phyloP scores from a whole-genome alignment of 352 stramenopile species.

The Pythium diclinum region DNA sequence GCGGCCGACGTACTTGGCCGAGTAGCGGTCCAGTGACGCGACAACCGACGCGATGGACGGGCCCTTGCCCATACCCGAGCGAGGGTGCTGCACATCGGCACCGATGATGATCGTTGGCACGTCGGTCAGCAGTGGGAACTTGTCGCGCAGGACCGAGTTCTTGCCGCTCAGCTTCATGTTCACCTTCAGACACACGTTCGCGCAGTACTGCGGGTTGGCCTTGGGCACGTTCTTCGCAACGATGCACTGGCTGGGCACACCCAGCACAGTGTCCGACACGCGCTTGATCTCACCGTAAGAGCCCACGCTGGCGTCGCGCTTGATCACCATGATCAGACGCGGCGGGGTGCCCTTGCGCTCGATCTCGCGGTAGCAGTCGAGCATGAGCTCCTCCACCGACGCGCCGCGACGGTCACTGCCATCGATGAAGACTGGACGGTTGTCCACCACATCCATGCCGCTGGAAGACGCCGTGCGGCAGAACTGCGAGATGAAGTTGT shows the following conservation, averaged over 20 bases:
- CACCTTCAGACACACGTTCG: slow-evolving; percentile 43
- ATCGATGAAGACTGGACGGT: slow-evolving; percentile 41
- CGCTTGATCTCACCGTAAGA: slow-evolving; percentile 42
- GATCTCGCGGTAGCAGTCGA: slow-evolving; percentile 48
- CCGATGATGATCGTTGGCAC: slow-evolving; percentile 48
- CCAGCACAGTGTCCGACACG: slow-evolving; percentile 38
- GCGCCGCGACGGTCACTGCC: slow-evolving; percentile 32
- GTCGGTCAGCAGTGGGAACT: slow-evolving; percentile 29
- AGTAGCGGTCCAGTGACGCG: slow-evolving; percentile 51
- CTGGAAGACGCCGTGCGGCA: slow-evolving; percentile 35
- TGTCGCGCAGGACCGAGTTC: slow-evolving; percentile 33
- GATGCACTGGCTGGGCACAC: slow-evolving; percentile 47
- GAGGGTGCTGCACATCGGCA: slow-evolving; percentile 51
- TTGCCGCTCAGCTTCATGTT: slow-evolving; percentile 46
- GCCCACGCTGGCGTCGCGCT: slow-evolving; percentile 20
- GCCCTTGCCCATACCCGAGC: slow-evolving; percentile 35
- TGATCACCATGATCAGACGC: slow-evolving; percentile 38
- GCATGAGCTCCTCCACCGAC: slow-evolving; percentile 61
- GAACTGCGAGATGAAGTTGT: slow-evolving; percentile 45
- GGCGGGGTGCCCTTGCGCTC: slow-evolving; percentile 24
- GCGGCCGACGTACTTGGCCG: slow-evolving; percentile 34
- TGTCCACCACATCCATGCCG: slow-evolving; percentile 40
- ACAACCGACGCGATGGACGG: slow-evolving; percentile 53
- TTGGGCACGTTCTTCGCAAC: slow-evolving; percentile 34
- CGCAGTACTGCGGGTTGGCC: slow-evolving; percentile 33